Evolutionary conservation across 2,329 filamentous ascomycete species (phyloP).

Genomic region (Thermoascus crustaceus): DNA sequence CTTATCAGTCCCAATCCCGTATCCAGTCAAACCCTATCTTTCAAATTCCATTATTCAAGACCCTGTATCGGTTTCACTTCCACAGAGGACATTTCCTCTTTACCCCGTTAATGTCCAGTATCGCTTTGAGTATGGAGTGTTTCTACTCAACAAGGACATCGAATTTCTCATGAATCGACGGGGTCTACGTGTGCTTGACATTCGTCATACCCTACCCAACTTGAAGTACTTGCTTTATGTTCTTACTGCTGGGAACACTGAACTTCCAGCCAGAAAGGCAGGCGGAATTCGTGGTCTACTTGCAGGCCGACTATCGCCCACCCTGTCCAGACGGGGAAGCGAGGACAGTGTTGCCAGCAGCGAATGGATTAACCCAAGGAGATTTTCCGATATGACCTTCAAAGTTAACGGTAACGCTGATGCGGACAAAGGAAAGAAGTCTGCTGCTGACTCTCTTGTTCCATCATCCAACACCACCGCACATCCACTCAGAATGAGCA

Average conservation of each 20-base stretch:
- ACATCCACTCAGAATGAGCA: neutral
- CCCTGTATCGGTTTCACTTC: conserved; percentile 50
- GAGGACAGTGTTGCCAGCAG: conserved; percentile 31
- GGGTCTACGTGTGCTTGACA: conserved; percentile 74
- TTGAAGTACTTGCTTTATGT: conserved; percentile 89
- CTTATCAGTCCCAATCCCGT: conserved; percentile 68
- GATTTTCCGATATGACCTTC: conserved; percentile 15
- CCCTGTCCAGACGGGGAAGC: conserved; percentile 31
- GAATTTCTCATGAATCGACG: conserved; percentile 60
- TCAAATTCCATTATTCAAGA: conserved; percentile 71
- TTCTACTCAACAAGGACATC: conserved; percentile 93
- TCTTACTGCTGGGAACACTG: conserved; percentile 67
- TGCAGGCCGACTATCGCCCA: conserved; percentile 28
- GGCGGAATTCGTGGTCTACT: conserved; percentile 45
- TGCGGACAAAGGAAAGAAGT: conserved; percentile 15
- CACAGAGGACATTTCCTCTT: conserved; percentile 69
- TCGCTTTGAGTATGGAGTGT: conserved; percentile 92
- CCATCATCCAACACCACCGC: neutral
- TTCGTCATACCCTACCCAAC: conserved; percentile 86
- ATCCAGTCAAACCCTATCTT: conserved; percentile 63
- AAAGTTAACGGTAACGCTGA: conserved; percentile 20
- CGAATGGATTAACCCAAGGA: conserved; percentile 21
- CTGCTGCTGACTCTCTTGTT: neutral
- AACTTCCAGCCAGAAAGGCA: conserved; percentile 48
- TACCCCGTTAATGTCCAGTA: conserved; percentile 70